phyloP scores from a whole-genome alignment of 768 basidiomycete genomes.

The Boletus coccyginus region DNA sequence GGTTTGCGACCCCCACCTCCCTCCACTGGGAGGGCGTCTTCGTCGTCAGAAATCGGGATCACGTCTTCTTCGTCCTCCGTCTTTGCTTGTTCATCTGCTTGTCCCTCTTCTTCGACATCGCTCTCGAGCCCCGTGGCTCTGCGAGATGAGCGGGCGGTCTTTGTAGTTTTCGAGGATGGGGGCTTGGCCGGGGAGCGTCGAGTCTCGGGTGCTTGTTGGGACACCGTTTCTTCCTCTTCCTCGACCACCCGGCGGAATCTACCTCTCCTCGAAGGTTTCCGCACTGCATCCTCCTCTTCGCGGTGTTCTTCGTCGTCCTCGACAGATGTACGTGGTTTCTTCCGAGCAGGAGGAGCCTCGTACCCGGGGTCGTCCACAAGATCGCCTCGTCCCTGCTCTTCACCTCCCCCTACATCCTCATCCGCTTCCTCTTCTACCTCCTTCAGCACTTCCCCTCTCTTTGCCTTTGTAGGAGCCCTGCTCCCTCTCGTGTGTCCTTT shows the following conservation, averaged over 20 bases:
- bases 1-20: conserved; percentile 7
- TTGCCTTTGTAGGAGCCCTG: conserved; percentile 27
- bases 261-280: conserved; percentile 7
- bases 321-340: conserved; percentile 48
- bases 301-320: conserved; percentile 25
- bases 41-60: conserved; percentile 23
- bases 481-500: conserved; percentile 16
- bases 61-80: not conserved
- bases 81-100: not conserved
- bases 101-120: conserved; percentile 28
- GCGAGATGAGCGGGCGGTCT: conserved; percentile 11
- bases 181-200: conserved; percentile 21
- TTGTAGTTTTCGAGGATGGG: conserved; percentile 11
- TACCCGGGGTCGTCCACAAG: conserved; percentile 35
- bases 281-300: conserved; percentile 26
- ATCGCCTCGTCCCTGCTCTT: conserved; percentile 42
- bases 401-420: conserved; percentile 33
- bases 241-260: conserved; percentile 1
- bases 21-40: conserved; percentile 25
- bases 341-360: conserved; percentile 50
- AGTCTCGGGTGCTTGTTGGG: conserved; percentile 5
- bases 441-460: conserved; percentile 36
- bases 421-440: conserved; percentile 50
- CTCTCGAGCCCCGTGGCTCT: conserved; percentile 15
- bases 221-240: conserved; percentile 12